Evolutionary conservation across 768 basidiomycete genomes (phyloP), one percentile per base, ranked within the genome.

Genomic region (Suillus ampliporus): DNA sequence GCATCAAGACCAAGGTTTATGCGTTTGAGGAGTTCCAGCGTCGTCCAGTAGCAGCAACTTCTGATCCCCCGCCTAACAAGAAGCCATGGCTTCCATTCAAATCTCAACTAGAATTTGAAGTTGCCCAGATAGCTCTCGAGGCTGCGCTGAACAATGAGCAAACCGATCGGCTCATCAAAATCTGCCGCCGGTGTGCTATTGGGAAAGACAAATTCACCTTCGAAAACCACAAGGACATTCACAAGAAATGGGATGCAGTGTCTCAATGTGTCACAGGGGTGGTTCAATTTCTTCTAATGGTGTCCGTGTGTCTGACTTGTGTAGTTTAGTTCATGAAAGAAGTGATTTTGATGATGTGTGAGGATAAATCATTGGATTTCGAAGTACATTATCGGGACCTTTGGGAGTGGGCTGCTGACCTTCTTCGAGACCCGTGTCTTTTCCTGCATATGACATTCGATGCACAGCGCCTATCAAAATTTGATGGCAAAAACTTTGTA

Each of bases 11-110:
- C 9, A 43, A 9, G n/a, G 43, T 43, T n/a, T 11, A 43, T n/a
- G 8, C n/a, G 5, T 43, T 43, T n/a, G n/a, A 43, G 19, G 41
- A 43, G 1, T 43, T 43, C 41, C 41, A 43, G 41, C 19, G 17
- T 5, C 4, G 10, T 43, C 41, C 7, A 2, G 10, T 43, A 17
- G 41, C 31, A 31, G 31, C 31, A 31, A 31, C 41, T n/a, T 43
- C 41, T 43, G 43, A 4, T n/a, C n/a, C n/a, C 43, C 43, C n/a
- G 4, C 43, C n/a, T n/a, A 11, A 43, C n/a, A 35, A 51, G 10
- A 44, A 69, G 47, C 77, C 76, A 0, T 80, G 75, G 75, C 37
- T 53, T 1, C 77, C 77, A 6, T 78, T 77, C 57, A 34, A 34
- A 2, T 70, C 71, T 5, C 61, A 64, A 2, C 28, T 69, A 2